Percentiles rank a stretch among this genome's conserved stretches.
Evolutionary conservation across 352 stramenopile genomes (phyloP).

Genomic region (Pythium oligandrum): DNA sequence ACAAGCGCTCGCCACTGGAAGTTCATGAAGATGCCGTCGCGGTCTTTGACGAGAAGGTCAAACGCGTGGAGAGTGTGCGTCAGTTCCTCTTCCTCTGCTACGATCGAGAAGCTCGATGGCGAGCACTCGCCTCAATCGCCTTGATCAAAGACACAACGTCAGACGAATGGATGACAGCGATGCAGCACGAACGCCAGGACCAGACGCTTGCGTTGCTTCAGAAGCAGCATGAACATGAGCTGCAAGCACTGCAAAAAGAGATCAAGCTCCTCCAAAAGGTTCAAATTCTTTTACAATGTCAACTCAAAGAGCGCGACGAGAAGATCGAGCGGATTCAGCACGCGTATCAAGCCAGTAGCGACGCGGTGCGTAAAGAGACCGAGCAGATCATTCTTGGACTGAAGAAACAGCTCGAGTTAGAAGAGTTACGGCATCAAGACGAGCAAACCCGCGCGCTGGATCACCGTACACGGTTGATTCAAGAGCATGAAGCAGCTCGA

Average conservation of each 20-base stretch:
- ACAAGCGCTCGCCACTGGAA: slow-evolving; percentile 9
- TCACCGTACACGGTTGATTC: slow-evolving; percentile 41
- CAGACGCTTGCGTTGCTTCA: slow-evolving; percentile 37
- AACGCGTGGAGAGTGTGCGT: slow-evolving; percentile 39
- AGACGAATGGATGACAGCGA: slow-evolving; percentile 64
- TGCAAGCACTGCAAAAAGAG: slow-evolving; percentile 30
- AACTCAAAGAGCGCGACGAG: slow-evolving; percentile 26
- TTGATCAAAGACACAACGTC: slow-evolving; percentile 57
- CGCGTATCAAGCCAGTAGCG: slow-evolving; percentile 50
- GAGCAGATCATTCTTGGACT: slow-evolving; percentile 37
- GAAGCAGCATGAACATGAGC: slow-evolving; percentile 39
- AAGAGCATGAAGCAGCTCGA: slow-evolving; percentile 32
- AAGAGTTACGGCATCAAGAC: slow-evolving; percentile 21
- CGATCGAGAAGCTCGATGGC: slow-evolving; percentile 60
- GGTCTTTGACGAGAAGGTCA: slow-evolving; percentile 46
- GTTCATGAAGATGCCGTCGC: slow-evolving; percentile 30
- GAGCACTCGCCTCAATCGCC: slow-evolving; percentile 31
- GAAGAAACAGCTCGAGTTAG: slow-evolving; percentile 27
- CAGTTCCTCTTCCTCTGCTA: slow-evolving; percentile 63
- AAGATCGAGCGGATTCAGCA: slow-evolving; percentile 30
- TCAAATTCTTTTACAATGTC: slow-evolving; percentile 27
- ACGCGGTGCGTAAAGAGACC: slow-evolving; percentile 41
- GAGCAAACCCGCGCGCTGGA: slow-evolving; percentile 25
- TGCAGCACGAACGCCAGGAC: slow-evolving; percentile 53
- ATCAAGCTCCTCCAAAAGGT: slow-evolving; percentile 44